A percentile compares a stretch with the other conserved stretches of the same genome.
Conservation (phyloP, 164 flowering plant species). For the Kalanchoe fedtschenkoi region DNA sequence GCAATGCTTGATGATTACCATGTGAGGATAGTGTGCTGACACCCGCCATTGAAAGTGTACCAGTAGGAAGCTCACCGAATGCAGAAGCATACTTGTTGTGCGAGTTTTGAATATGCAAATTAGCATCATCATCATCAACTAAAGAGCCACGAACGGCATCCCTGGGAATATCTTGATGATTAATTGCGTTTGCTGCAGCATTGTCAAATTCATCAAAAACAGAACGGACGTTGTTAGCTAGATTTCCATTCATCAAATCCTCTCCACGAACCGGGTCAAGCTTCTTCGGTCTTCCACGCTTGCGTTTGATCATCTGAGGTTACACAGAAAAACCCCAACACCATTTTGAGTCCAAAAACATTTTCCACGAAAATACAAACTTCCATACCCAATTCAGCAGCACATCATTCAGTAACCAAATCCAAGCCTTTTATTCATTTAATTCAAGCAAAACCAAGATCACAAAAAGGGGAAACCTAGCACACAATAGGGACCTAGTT, state of each 20-base stretch:
- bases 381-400: not conserved
- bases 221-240: not conserved
- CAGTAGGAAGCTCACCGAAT: not conserved
- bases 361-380: not conserved
- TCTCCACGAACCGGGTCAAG: slow-evolving; percentile 3
- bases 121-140: slow-evolving; percentile 1
- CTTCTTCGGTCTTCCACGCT: slow-evolving; percentile 4
- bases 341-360: not conserved
- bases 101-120: not conserved
- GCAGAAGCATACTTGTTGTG: not conserved
- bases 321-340: not conserved
- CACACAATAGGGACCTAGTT: no score
- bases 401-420: not conserved
- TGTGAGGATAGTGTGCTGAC: not conserved
- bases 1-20: not conserved
- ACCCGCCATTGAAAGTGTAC: not conserved
- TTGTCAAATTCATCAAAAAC: slow-evolving; percentile 1
- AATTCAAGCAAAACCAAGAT: not conserved
- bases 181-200: not conserved
- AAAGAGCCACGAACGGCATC: not conserved
- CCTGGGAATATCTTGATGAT: not conserved
- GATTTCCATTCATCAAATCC: not conserved
- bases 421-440: not conserved
- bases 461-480: not conserved
- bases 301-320: slow-evolving; percentile 1